phyloP scores from a whole-genome alignment of 1,284 basidiomycete genomes.

The Malassezia caprae region DNA sequence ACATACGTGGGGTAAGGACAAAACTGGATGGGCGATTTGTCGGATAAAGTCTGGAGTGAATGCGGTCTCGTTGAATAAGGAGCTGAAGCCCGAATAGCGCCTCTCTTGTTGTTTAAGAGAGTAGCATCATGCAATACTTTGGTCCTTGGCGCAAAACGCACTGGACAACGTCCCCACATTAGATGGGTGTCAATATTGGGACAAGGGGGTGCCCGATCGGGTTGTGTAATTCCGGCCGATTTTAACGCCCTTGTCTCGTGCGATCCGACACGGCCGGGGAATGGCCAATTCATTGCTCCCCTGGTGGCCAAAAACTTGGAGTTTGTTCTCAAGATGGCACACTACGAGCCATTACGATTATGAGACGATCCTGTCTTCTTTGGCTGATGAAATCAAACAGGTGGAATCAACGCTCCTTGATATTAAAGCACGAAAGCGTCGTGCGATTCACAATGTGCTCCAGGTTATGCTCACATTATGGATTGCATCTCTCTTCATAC shows the following conservation, averaged over 20 bases:
- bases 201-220: not conserved
- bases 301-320: slow-evolving; percentile 18
- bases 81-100: not conserved
- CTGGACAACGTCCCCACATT: not conserved
- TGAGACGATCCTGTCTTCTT: slow-evolving; percentile 52
- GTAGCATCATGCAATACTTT: not conserved
- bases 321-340: slow-evolving; percentile 7
- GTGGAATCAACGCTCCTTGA: slow-evolving; percentile 70
- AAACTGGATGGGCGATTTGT: not conserved
- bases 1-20: not conserved
- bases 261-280: not conserved
- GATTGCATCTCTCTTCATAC: slow-evolving; percentile 67
- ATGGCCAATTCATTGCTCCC: slow-evolving; percentile 7
- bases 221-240: slow-evolving; percentile 1
- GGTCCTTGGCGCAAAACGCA: not conserved
- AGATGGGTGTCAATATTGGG: not conserved
- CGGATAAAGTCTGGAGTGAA: not conserved
- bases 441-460: slow-evolving; percentile 65
- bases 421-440: slow-evolving; percentile 72
- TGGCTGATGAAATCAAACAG: slow-evolving; percentile 51
- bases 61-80: not conserved
- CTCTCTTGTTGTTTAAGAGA: not conserved
- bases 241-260: not conserved
- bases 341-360: slow-evolving; percentile 49
- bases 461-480: slow-evolving; percentile 66